phyloP scores from a whole-genome alignment of 1,139 yeast species.

The Taphrina flavorubra region DNA sequence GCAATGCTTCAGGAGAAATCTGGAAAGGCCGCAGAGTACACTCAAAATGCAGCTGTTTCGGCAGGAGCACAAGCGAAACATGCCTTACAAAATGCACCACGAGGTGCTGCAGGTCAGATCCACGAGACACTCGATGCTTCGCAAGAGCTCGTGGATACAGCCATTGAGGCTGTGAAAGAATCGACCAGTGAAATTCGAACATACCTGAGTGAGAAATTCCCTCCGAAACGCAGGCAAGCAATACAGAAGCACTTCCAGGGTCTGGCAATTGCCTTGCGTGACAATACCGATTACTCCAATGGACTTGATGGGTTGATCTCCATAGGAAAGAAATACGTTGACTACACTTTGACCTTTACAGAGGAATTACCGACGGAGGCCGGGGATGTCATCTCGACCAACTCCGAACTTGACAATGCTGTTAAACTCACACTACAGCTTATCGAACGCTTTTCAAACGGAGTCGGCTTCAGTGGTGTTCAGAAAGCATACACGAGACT shows the following conservation, averaged over 20 bases:
- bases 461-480: constrained; percentile 35
- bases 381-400: constrained; percentile 22
- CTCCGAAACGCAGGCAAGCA: constrained; percentile 31
- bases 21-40: constrained; percentile 17
- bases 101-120: constrained; percentile 36
- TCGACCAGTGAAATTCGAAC: constrained; percentile 34
- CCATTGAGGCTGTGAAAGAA: constrained; percentile 35
- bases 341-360: constrained; percentile 36
- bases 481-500: constrained; percentile 29
- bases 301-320: constrained; percentile 39
- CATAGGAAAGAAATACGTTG: constrained; percentile 34
- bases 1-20: constrained; percentile 24
- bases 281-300: constrained; percentile 38
- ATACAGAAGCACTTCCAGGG: constrained; percentile 33
- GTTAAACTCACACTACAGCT: constrained; percentile 31
- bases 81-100: constrained; percentile 35
- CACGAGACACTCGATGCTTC: constrained; percentile 38
- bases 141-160: constrained; percentile 25
- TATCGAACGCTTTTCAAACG: constrained; percentile 36
- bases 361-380: constrained; percentile 37
- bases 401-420: constrained; percentile 29
- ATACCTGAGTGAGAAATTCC: constrained; percentile 32
- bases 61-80: constrained; percentile 37
- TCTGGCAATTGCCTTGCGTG: constrained; percentile 35
- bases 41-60: constrained; percentile 26